phyloP scores from a whole-genome alignment of 352 stramenopile species.

The Phytophthora fragariae region DNA sequence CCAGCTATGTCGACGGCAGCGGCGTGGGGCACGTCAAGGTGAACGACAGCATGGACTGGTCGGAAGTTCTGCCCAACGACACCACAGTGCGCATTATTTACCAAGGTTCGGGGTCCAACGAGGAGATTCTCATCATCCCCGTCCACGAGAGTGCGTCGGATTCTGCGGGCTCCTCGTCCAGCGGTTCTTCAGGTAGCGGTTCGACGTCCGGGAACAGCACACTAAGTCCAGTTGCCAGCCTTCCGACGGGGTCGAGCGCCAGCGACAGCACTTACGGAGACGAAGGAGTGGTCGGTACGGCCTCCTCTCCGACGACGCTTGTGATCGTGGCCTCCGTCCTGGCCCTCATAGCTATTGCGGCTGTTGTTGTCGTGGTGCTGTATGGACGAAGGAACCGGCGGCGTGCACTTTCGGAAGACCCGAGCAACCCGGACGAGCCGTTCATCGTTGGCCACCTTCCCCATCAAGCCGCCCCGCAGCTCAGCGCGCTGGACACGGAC shows the following conservation, averaged over 20 bases:
- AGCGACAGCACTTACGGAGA: slow-evolving; percentile 19
- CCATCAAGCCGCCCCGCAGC: slow-evolving; percentile 31
- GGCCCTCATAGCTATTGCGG: slow-evolving; percentile 35
- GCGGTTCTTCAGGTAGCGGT: slow-evolving; percentile 20
- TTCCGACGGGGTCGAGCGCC: slow-evolving; percentile 35
- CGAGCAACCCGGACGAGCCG: slow-evolving; percentile 24
- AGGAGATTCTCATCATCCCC: slow-evolving; percentile 46
- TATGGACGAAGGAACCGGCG: slow-evolving; percentile 39
- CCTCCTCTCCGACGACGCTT: slow-evolving; percentile 29
- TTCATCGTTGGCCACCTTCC: slow-evolving; percentile 40
- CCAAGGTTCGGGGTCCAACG: slow-evolving; percentile 39
- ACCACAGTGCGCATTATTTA: slow-evolving; percentile 58
- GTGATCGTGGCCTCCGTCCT: slow-evolving; percentile 40
- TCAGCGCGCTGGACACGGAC: slow-evolving; percentile 42
- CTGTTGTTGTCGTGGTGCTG: slow-evolving; percentile 34
- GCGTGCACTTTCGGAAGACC: slow-evolving; percentile 29
- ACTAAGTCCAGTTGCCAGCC: slow-evolving; percentile 24
- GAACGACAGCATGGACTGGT: slow-evolving; percentile 45
- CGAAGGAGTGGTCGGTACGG: slow-evolving; percentile 18
- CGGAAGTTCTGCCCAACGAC: slow-evolving; percentile 45
- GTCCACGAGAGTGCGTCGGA: slow-evolving; percentile 27
- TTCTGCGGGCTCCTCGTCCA: slow-evolving; percentile 17
- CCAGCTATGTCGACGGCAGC: slow-evolving; percentile 34
- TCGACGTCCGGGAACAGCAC: slow-evolving; percentile 23
- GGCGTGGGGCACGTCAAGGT: slow-evolving; percentile 45